Evolutionary conservation across 1,284 basidiomycete genomes (phyloP).

Genomic region (Apiotrichum akiyoshidainum): DNA sequence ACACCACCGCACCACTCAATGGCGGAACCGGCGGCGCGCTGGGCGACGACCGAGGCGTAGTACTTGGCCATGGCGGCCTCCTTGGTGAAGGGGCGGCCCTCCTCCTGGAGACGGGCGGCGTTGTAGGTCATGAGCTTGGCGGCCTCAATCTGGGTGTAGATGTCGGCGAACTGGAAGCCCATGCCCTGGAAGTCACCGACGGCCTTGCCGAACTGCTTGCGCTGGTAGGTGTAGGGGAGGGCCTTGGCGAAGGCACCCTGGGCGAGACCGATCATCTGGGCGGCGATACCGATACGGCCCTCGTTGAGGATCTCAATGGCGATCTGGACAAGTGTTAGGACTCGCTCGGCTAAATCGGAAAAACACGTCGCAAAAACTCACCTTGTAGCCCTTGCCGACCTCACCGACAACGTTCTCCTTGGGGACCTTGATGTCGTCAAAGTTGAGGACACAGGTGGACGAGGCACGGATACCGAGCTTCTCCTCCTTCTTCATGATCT

Average conservation of each 20-base stretch:
- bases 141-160: conserved; percentile 82
- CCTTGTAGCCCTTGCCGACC: conserved; percentile 85
- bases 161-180: conserved; percentile 89
- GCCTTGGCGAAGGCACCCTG: conserved; percentile 94
- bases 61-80: conserved; percentile 98
- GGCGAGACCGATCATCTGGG: conserved; percentile 93
- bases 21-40: conserved; percentile 78
- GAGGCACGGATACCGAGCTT: conserved; percentile 96
- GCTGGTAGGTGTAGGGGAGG: conserved; percentile 88
- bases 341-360: background rate
- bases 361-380: background rate
- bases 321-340: conserved; percentile 55
- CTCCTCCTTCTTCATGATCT: conserved; percentile 98
- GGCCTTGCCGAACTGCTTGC: conserved; percentile 85
- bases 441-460: conserved; percentile 94
- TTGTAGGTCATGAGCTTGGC: conserved; percentile 96
- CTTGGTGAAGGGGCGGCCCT: conserved; percentile 80
- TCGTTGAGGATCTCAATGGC: conserved; percentile 98
- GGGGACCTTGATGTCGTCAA: conserved; percentile 91
- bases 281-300: conserved; percentile 95
- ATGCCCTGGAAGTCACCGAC: conserved; percentile 82
- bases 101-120: conserved; percentile 83
- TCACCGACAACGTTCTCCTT: conserved; percentile 86
- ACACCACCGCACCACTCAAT: conserved; percentile 98
- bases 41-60: conserved; percentile 82